Base-by-base conservation (phyloP, 1,139 yeast genomes). In the Wickerhamiella infanticola region DNA sequence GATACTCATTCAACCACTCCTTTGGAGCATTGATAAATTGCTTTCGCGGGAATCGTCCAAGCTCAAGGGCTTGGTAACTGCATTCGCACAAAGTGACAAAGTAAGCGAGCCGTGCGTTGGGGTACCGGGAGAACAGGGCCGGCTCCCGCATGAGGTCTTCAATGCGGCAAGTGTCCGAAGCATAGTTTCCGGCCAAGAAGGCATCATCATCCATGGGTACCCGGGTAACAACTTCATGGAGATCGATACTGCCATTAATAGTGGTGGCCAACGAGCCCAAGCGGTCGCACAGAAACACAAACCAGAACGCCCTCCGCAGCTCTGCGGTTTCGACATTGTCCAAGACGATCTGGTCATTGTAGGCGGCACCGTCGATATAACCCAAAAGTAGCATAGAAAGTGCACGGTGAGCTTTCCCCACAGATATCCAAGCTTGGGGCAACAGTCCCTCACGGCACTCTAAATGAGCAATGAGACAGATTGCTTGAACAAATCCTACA, bases 361-460 rank as follows among this genome's bases (percentile, higher is more conserved):
- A 45, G 45, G 43, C 44, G 29, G 25, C 46, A 8, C 50, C 48
- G 39, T 59, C 61, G 7, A 57, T 35, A 18, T 40, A 40, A 36
- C 56, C 56, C 41, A 58, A 49, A 38, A 54, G 52, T 43, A 50
- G 47, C 57, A 59, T 58, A 9, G 50, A 47, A 38, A 54, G 49
- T 3, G 58, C 54, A 5, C 60, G 49, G 35, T 53, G 45, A 2
- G 61, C 57, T 13, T 52, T 50, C 4, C 65, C 65, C 5, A 55
- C 53, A n/a, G 57, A 48, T 25, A 57, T 43, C 64, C 64, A 61
- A 3, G 62, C 63, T 38, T 59, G 56, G 5, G 60, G 55, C 41
- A 61, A 55, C 41, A 46, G 42, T 23, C 57, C 59, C 27, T 47
- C 43, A n/a, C 54, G 48, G 45, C 53, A 54, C 46, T 62, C 63